Base-by-base conservation (phyloP, 2,329 filamentous ascomycete species). In the Trichoderma polysporum region DNA sequence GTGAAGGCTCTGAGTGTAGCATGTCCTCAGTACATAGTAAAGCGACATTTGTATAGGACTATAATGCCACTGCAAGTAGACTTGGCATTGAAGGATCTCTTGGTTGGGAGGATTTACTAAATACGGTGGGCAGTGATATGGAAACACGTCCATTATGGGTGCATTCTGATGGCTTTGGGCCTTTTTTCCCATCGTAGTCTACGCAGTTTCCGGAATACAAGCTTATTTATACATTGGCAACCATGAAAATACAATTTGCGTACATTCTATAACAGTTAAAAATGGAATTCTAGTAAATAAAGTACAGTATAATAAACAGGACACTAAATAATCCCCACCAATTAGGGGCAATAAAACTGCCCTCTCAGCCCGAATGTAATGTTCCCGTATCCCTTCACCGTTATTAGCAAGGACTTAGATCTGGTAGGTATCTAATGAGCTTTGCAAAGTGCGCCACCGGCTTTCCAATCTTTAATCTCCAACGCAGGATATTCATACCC, bases 21-120 rank as follows among this genome's bases (percentile, higher is more conserved):
- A 70, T 80, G 1, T 78, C 80, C 66, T 80, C 75, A 77, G 74
- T 80, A 1, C 75, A 78, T 65, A n/a, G n/a, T n/a, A n/a, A n/a
- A n/a, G n/a, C n/a, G n/a, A n/a, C n/a, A n/a, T n/a, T n/a, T n/a
- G n/a, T n/a, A 39, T 17, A 17, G 7, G 13, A 6, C 5, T 15
- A 39, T 17, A 37, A 9, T 2, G 15, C 7, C 15, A 17, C 7
- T 39, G 4, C 13, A 17, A 17, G 35, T 15, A 39, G 7, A 2
- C 7, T 39, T 5, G 7, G 35, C 2, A 4, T 39, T 1, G 0
- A 17, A 17, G 17, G 17, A 17, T 17, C 15, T 2, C 2, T 17
- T n/a, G n/a, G 0, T 2, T 39, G 1, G 35, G 5, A 39, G 9
- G 35, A 39, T 17, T 6, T 17, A 17, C 4, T 17, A 1, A 17